Conservation (phyloP, 2,329 filamentous ascomycete genomes). For the Immersiporthe knoxdaviesiana region DNA sequence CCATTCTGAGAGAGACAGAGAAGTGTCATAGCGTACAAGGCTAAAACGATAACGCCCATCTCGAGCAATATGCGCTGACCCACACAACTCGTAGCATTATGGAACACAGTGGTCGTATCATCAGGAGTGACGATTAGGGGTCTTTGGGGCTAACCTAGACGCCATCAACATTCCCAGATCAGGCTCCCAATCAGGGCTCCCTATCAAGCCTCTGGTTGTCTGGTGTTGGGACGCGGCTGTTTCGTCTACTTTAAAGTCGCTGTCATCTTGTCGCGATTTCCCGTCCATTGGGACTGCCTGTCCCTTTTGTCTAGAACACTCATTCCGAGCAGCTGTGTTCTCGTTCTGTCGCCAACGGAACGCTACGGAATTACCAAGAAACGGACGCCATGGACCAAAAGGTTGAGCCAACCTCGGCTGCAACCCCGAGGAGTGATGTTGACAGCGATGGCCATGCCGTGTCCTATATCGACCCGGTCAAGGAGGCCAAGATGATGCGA, state of each 20-base stretch:
- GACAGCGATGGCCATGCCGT: constrained; percentile 1
- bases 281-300: not conserved
- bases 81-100: not conserved
- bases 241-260: not conserved
- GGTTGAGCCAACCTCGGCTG: not conserved
- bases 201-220: not conserved
- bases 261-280: not conserved
- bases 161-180: not conserved
- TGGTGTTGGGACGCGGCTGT: not conserved
- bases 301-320: not conserved
- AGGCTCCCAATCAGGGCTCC: not conserved
- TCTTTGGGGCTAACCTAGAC: not conserved
- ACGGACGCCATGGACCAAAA: not conserved
- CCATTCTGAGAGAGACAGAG: not conserved
- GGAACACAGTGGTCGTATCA: not conserved
- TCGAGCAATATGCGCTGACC: not conserved
- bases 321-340: not conserved
- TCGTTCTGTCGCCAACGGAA: not conserved
- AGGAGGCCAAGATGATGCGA: constrained; percentile 26
- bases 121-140: not conserved
- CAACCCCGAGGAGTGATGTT: not conserved
- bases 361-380: not conserved
- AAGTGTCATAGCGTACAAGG: not conserved
- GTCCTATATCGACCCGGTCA: constrained; percentile 20
- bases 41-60: not conserved